phyloP scores from a whole-genome alignment of 768 basidiomycete species.

The Galerina marginata region DNA sequence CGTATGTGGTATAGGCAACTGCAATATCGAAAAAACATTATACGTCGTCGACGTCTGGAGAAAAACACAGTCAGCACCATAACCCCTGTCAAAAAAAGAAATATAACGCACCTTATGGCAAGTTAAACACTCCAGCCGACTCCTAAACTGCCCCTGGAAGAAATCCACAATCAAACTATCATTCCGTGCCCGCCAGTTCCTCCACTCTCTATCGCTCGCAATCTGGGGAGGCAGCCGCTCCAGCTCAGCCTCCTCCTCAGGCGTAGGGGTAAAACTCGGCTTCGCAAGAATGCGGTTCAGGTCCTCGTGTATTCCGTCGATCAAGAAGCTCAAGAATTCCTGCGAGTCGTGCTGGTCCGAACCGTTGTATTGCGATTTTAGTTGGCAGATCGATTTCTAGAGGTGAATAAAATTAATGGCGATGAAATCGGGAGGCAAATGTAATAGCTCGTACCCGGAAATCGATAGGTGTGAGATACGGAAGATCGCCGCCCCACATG shows the following conservation, averaged over 20 bases:
- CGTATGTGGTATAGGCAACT: slow-evolving; percentile 82
- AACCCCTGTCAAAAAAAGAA: background rate
- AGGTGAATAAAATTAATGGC: background rate
- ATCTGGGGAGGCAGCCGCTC: slow-evolving; percentile 87
- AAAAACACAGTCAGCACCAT: background rate
- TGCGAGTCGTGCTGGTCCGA: slow-evolving; percentile 97
- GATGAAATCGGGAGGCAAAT: background rate
- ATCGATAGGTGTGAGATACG: slow-evolving; percentile 78
- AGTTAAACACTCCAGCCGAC: slow-evolving; percentile 85
- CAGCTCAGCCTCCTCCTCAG: slow-evolving; percentile 86
- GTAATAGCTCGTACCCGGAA: slow-evolving; percentile 70
- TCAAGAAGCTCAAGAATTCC: slow-evolving; percentile 92
- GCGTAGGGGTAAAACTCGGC: slow-evolving; percentile 64
- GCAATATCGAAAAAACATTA: slow-evolving; percentile 94
- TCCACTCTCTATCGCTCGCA: slow-evolving; percentile 93
- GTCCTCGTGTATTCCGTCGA: slow-evolving; percentile 92
- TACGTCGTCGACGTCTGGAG: slow-evolving; percentile 94
- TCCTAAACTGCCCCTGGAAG: slow-evolving; percentile 97
- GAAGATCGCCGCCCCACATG: slow-evolving; percentile 87
- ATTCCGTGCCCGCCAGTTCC: slow-evolving; percentile 85
- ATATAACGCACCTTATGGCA: slow-evolving; percentile 74
- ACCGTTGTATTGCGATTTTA: slow-evolving; percentile 78
- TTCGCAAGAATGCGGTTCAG: slow-evolving; percentile 83
- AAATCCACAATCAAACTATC: slow-evolving; percentile 95
- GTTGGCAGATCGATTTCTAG: slow-evolving; percentile 50